phyloP scores from a whole-genome alignment of 805 yeast species.

The Kodamaea restingae region DNA sequence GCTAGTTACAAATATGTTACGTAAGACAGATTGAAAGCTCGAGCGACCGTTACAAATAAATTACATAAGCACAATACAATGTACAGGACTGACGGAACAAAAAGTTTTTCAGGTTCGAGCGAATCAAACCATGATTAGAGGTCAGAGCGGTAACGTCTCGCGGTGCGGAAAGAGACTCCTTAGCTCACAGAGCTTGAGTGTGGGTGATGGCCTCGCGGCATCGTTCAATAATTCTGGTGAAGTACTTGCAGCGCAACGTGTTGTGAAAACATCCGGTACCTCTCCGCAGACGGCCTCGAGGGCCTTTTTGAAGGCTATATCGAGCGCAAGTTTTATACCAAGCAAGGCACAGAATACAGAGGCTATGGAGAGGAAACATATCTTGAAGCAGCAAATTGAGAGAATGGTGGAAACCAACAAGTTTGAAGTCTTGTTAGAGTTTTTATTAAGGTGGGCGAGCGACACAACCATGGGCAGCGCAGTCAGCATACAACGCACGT shows the following conservation, averaged over 20 bases:
- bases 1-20: too few species aligned
- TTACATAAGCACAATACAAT: background rate
- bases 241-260: too few species aligned
- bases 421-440: slow-evolving; percentile 4
- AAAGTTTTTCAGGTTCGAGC: slow-evolving; percentile 1
- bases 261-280: too few species aligned
- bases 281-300: slow-evolving; percentile 4
- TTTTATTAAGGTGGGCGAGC: slow-evolving; percentile 6
- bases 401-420: slow-evolving; percentile 5
- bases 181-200: slow-evolving; percentile 3
- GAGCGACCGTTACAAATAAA: too few species aligned
- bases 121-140: slow-evolving; percentile 4
- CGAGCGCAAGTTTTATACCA: slow-evolving; percentile 5
- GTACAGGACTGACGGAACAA: background rate
- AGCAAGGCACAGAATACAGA: background rate
- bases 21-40: too few species aligned
- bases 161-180: slow-evolving; percentile 4
- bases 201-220: too few species aligned
- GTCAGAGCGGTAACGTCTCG: slow-evolving; percentile 3
- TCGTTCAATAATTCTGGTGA: too few species aligned
- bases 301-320: slow-evolving; percentile 2
- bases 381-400: slow-evolving; percentile 6
- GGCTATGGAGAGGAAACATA: background rate
- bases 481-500: background rate
- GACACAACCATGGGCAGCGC: background rate